Evolutionary conservation across 257 asterid genomes (phyloP).

Genomic region (Przewalskia tangutica): DNA sequence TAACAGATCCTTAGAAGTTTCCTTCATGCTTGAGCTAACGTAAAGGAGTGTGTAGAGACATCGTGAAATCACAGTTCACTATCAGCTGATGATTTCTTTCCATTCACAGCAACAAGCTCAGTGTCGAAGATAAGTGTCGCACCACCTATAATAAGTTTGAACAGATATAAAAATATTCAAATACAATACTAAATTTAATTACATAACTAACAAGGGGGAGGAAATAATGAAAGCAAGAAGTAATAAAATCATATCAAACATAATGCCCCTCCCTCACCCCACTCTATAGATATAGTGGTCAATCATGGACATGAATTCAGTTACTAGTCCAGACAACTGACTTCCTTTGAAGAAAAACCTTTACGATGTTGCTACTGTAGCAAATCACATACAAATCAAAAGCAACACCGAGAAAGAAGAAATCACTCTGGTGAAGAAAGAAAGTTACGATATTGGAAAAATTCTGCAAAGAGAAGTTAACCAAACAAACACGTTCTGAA

Average conservation of each 20-base stretch:
- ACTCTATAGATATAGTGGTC: not conserved
- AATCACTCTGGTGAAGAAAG: not conserved
- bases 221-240: not conserved
- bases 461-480: not conserved
- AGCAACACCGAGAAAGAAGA: not conserved
- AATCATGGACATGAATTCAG: not conserved
- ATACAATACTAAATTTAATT: no score
- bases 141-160: constrained; percentile 57
- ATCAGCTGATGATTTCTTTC: constrained; percentile 48
- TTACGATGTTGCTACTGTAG: not conserved
- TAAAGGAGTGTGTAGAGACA: not conserved
- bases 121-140: constrained; percentile 91
- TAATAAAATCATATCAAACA: not conserved
- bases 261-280: not conserved
- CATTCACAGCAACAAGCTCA: constrained; percentile 85
- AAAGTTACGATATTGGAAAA: not conserved
- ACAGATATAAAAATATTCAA: not conserved
- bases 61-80: constrained; percentile 33
- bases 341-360: not conserved
- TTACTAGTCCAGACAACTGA: not conserved
- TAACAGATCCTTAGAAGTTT: not conserved
- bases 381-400: not conserved
- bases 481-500: not conserved
- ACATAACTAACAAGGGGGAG: not conserved
- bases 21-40: not conserved